These are phyloP conservation scores for Gamsiella multidivaricata DNA, from an alignment of 192 early-diverging fungal genomes.

Conservation along the genomic window DNA sequence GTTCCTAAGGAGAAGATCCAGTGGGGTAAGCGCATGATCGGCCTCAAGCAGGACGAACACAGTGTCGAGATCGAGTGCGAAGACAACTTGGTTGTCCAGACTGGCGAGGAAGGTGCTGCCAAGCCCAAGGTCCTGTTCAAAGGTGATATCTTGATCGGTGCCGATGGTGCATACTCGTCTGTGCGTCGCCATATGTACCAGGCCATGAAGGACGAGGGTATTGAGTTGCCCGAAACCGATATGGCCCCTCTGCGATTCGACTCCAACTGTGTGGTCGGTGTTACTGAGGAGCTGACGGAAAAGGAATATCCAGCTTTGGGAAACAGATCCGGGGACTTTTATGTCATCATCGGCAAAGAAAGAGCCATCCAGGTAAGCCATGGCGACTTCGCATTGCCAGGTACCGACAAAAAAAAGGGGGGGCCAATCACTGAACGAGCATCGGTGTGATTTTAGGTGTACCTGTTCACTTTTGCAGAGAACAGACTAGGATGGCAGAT, in stretches of 20 bases:
- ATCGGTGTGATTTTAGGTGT: background rate
- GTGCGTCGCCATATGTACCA: constrained; percentile 17
- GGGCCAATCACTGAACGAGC: background rate
- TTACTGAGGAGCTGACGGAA: constrained; percentile 3
- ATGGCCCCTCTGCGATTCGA: constrained; percentile 16
- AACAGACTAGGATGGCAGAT: constrained; percentile 20
- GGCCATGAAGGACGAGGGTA: constrained; percentile 8
- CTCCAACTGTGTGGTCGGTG: constrained; percentile 26
- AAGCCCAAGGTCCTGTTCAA: background rate
- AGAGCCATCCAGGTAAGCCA: constrained; percentile 30
- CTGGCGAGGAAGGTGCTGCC: background rate
- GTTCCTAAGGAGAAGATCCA: constrained; percentile 23
- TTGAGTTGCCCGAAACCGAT: constrained; percentile 5
- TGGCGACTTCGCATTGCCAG: too few relatives aligned
- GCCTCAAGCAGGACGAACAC: constrained; percentile 8
- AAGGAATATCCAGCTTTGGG: constrained; percentile 18
- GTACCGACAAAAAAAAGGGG: too few relatives aligned
- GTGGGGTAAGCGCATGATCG: constrained; percentile 20
- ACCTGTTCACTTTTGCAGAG: constrained; percentile 27
- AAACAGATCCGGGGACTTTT: constrained; percentile 21
- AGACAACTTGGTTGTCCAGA: background rate
- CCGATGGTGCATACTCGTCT: constrained; percentile 27
- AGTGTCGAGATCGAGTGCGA: constrained; percentile 14
- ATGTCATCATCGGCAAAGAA: constrained; percentile 27
- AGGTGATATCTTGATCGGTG: constrained; percentile 11